Percentiles rank a stretch among this genome's conserved stretches.
Conservation (phyloP, 2,329 filamentous ascomycete genomes). For the Neopestalotiopsis rosae region DNA sequence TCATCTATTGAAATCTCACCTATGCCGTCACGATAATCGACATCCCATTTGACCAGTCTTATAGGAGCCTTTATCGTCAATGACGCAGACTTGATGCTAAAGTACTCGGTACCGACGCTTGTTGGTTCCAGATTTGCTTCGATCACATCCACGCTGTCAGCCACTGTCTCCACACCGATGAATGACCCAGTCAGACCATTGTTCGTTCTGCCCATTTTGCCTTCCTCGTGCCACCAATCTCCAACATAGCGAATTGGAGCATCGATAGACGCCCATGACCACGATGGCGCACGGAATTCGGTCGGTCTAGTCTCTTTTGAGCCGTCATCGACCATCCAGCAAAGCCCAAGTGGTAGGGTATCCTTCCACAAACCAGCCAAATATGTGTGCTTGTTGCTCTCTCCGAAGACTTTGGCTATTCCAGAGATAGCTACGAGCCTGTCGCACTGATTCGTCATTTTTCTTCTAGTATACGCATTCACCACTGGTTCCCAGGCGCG, state of each 20-base stretch:
- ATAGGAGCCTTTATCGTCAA: background rate
- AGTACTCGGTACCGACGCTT: background rate
- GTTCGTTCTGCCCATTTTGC: no score
- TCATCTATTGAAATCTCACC: background rate
- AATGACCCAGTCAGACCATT: background rate
- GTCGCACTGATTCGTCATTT: background rate
- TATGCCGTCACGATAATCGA: background rate
- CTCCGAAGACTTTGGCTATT: background rate
- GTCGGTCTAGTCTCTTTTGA: background rate
- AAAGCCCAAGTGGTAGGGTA: background rate
- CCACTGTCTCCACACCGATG: background rate
- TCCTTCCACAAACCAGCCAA: slow-evolving; percentile 6
- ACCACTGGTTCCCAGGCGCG: background rate
- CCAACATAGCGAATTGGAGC: background rate
- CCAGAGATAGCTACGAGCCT: slow-evolving; percentile 4
- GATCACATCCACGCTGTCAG: background rate
- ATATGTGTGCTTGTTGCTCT: background rate
- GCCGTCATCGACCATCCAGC: background rate
- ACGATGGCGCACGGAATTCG: background rate
- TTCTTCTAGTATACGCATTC: background rate
- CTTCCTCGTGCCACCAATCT: no score
- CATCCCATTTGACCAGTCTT: background rate
- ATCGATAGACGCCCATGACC: slow-evolving; percentile 5
- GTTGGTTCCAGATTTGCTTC: background rate
- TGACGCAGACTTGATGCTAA: slow-evolving; percentile 3